These are phyloP conservation scores for Coniella lustricola DNA, from an alignment of 2,329 filamentous ascomycete species.

Conservation along the genomic window DNA sequence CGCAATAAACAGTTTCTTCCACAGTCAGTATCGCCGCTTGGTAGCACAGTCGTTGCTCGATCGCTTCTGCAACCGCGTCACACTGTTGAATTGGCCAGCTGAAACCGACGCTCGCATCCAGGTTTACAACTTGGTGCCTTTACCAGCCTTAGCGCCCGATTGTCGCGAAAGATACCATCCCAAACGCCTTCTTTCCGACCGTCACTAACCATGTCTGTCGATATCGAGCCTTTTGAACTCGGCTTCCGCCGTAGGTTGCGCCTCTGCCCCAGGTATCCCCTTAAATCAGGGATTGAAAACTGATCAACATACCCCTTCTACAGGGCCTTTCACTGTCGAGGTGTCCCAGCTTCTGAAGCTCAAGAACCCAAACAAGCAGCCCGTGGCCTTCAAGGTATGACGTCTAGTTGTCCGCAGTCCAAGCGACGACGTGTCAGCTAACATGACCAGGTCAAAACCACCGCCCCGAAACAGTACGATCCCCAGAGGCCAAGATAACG, in stretches of 20 bases:
- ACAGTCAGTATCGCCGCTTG: too few species aligned
- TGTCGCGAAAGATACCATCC: background rate
- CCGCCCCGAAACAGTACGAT: slow-evolving; percentile 92
- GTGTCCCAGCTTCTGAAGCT: slow-evolving; percentile 59
- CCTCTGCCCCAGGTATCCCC: background rate
- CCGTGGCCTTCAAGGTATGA: slow-evolving; percentile 64
- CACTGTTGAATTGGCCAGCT: too few species aligned
- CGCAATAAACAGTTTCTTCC: too few species aligned
- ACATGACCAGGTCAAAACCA: slow-evolving; percentile 81
- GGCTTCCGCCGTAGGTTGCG: slow-evolving; percentile 76
- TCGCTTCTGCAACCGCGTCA: too few species aligned
- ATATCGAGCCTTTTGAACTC: slow-evolving; percentile 85
- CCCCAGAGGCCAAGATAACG: slow-evolving; percentile 15
- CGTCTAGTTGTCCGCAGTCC: background rate
- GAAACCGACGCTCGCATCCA: too few species aligned
- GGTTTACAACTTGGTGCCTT: slow-evolving; percentile 7
- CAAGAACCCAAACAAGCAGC: slow-evolving; percentile 54
- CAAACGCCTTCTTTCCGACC: slow-evolving; percentile 11
- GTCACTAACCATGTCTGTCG: slow-evolving; percentile 74
- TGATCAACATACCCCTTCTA: slow-evolving; percentile 15
- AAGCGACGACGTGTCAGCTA: slow-evolving; percentile 19
- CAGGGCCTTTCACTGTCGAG: slow-evolving; percentile 62
- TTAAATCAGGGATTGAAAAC: slow-evolving; percentile 3
- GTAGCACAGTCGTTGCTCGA: background rate
- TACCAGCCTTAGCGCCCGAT: background rate